Base-by-base conservation (phyloP, 805 yeast genomes). In the Metschnikowia picachoensis region DNA sequence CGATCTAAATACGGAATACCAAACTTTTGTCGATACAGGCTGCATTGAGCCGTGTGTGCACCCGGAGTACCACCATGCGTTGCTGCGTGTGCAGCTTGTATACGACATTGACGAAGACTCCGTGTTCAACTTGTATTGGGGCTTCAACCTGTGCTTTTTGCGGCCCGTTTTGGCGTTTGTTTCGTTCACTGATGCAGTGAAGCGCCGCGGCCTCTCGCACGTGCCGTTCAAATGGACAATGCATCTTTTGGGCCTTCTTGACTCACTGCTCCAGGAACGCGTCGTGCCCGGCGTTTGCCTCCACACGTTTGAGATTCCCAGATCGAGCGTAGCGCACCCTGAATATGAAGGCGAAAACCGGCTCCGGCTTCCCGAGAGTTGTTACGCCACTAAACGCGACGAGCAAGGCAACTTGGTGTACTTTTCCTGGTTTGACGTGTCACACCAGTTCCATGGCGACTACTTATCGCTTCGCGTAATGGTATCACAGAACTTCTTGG, bases 111-210 rank as follows among this genome's bases (percentile, higher is more conserved):
- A 37, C 2, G 54, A 48, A 5, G 51, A 41, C 41, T 35, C 43
- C 12, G 56, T 55, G 13, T 68, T 67, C 53, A 68, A 68, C 47
- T 43, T 69, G 25, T 68, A 57, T 47, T 55, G 65, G 48, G 75
- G 75, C 11, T 67, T 56, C 47, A 57, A 62, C 10, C 54, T 60
- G 49, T 55, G 58, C 25, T 53, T 59, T 10, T 66, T 67, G 1
- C 44, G 48, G 17, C 53, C 65, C 12, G 50, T 60, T 9, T 57
- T 67, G 45, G 66, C 65, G 41, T 59, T 60, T 35, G 54, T 57
- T 12, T 52, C 56, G 34, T 52, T 52, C 8, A 48, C 64, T 14
- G 69, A 65, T 40, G 49, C 48, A 14, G 43, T 65, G 13, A 43
- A 67, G 35, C 47, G 37, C 17, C 47, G 59, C 20, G 49, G 49